Base-by-base conservation (phyloP, 2,329 filamentous ascomycete genomes). In the Phyllosticta paracitricarpa region DNA sequence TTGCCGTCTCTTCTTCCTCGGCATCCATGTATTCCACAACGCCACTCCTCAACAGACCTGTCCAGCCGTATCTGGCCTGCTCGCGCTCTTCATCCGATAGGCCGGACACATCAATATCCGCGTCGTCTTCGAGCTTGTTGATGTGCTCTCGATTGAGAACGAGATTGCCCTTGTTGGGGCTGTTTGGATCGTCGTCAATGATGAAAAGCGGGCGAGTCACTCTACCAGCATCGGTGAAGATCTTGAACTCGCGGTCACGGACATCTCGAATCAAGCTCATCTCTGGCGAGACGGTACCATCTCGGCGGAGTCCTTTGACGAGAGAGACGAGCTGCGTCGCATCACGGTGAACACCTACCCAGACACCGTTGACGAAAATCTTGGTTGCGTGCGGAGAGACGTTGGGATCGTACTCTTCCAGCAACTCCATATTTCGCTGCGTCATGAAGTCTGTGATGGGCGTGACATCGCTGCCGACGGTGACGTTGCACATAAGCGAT, bases 401-500 rank as follows among this genome's bases (percentile, higher is more conserved):
- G 40, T 76, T 73, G 3, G 77, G 76, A 62, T 81, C 78, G 69
- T 97, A 99, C 73, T 99, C 94, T 73, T 99, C 94, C 0, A 99
- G 81, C 2, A 97, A 85, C 71, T 97, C 93, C 91, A 99, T 97
- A 70, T 93, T 92, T 65, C 92, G 83, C 67, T 93, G 89, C 67
- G 93, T 89, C 90, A 99, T 94, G 78, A 96, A 99, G 68, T 96
- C 90, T 51, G 93, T 85, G 68, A 97, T 89, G 1, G 93, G 92
- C 62, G 93, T 89, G 19, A 89, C 89, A 17, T 92, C 91, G 30
- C 91, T 95, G 69, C 93, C 93, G 57, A 97, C 92, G 69, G 91
- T 97, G 71, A 99, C 92, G 69, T 96, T 97, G 72, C 94, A 97
- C 93, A 99, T 97, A 58, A 99, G 81, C 5, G 94, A 92, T 72